Conservation (phyloP, 495 filamentous ascomycete species). For the Parathielavia appendiculata region DNA sequence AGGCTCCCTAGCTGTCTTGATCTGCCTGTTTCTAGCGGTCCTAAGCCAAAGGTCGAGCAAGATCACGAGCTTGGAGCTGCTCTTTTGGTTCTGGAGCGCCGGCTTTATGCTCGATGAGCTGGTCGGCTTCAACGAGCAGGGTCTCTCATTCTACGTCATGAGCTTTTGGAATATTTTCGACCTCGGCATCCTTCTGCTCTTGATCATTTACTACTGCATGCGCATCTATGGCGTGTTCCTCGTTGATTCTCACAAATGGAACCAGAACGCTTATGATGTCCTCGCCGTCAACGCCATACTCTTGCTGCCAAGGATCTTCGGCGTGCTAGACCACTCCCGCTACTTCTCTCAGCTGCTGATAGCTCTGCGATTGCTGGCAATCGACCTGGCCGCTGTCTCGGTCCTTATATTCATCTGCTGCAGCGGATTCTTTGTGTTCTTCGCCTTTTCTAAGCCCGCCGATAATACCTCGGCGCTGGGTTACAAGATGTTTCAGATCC, state of each 20-base stretch:
- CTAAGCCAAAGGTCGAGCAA: slow-evolving; percentile 59
- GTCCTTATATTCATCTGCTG: slow-evolving; percentile 78
- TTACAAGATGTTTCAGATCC: slow-evolving; percentile 84
- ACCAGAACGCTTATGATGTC: slow-evolving; percentile 82
- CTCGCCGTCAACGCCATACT: slow-evolving; percentile 84
- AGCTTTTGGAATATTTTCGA: slow-evolving; percentile 97
- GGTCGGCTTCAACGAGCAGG: slow-evolving; percentile 87
- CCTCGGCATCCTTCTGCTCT: slow-evolving; percentile 76
- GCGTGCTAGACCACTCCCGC: slow-evolving; percentile 84
- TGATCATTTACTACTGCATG: slow-evolving; percentile 83
- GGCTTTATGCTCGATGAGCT: slow-evolving; percentile 97
- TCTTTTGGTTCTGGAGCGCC: slow-evolving; percentile 96
- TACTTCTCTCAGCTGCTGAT: slow-evolving; percentile 94
- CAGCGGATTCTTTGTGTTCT: slow-evolving; percentile 91
- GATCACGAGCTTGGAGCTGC: slow-evolving; percentile 74
- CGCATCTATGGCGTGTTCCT: slow-evolving; percentile 79
- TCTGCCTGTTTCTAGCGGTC: slow-evolving; percentile 78
- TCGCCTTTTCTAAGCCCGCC: slow-evolving; percentile 66
- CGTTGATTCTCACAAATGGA: slow-evolving; percentile 61
- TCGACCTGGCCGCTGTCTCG: slow-evolving; percentile 78
- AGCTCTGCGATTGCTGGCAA: slow-evolving; percentile 86
- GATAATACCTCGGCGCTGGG: slow-evolving; percentile 64
- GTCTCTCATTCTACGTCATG: slow-evolving; percentile 91
- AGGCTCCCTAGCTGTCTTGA: slow-evolving; percentile 69
- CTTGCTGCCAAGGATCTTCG: slow-evolving; percentile 84